Evolutionary conservation across 2,329 filamentous ascomycete genomes (phyloP), one percentile per base, ranked within the genome.

Genomic region (Penicillium sclerotiorum): DNA sequence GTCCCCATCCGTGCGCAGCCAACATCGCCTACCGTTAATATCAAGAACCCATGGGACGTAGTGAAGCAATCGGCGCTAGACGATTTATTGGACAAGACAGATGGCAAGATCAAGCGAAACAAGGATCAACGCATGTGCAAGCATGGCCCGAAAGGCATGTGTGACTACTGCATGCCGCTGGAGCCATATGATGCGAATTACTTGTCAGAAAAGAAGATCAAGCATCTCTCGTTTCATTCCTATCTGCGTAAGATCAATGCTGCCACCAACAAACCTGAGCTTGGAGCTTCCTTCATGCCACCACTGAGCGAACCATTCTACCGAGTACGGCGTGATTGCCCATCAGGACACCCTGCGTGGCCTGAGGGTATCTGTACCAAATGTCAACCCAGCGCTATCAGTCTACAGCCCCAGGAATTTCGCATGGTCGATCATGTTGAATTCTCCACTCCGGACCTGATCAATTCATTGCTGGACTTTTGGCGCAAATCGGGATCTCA

Each of bases 371-470:
- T 99, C 58, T 99, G 94, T 76, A 95, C 90, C 50, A 99, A 97
- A 70, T 99, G 94, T 63, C 95, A 99, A 67, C 94, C 94, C 7
- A 96, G 93, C 57, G 93, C 94, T 48, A 99, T 99, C 66, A 96
- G 90, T 9, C 77, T 99, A 45, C 92, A 97, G 67, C 90, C 91
- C 5, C 94, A 99, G 71, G 81, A 87, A 17, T 99, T 93, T 70
- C 90, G 94, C 44, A 96, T 94, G 89, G 92, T 99, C 3, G 94
- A 99, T 64, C 94, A 99, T 69, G 94, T 99, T 56, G 95, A 99
- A 71, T 97, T 99, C 67, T 86, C 93, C 1, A 87, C 89, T 1
- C 86, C 90, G 3, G 80, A 85, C 46, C 83, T 97, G 27, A 89
- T 97, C 62, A 89, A 99, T 67, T 84, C 83, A n/a, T 85, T 97